Base-by-base conservation (phyloP, 164 flowering plant species). In the Berberis thunbergii region DNA sequence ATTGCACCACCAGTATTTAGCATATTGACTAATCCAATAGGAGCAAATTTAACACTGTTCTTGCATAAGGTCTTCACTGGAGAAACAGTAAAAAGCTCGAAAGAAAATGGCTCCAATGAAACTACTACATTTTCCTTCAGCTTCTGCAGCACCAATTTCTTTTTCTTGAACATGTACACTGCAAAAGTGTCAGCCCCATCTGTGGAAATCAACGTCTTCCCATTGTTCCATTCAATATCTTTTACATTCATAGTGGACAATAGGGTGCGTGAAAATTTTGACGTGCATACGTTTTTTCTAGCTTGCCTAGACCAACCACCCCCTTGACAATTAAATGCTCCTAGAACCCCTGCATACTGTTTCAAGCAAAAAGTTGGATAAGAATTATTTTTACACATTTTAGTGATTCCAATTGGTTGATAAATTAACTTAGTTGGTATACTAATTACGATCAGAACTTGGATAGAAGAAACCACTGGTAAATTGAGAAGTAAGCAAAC, bases 21-120 rank as follows among this genome's bases (percentile, higher is more conserved):
- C 94, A 87, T 87, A 72, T 87, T 87, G 68, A 74, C 85, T 3
- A 82, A 60, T 4, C 94, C 94, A 38, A 87, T 83, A 1, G 90
- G 84, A 45, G 90, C 90, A 65, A 87, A 87, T 39, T 78, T 80
- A 41, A 82, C 65, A 0, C 67, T 57, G 1, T 60, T 74, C 11
- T 61, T 49, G 0, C 67, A 63, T 45, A 84, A 48, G 0, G 12
- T 9, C 6, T 63, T 64, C 2, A 87, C 81, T 0, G 94, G 88
- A 10, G 88, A 82, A 46, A 83, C 84, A 0, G 79, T 82, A 7
- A 85, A 63, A 60, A 87, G 93, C 78, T 85, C 86, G 45, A 80
- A 87, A 13, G 65, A 39, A 70, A 85, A 85, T 1, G 93, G 88
- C 49, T 85, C 84, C 2, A 87, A 73, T 0, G 86, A 57, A 0